A percentile compares a stretch with the other conserved stretches of the same genome.
phyloP scores from a whole-genome alignment of 495 filamentous ascomycete species.

The Podospora anserina region DNA sequence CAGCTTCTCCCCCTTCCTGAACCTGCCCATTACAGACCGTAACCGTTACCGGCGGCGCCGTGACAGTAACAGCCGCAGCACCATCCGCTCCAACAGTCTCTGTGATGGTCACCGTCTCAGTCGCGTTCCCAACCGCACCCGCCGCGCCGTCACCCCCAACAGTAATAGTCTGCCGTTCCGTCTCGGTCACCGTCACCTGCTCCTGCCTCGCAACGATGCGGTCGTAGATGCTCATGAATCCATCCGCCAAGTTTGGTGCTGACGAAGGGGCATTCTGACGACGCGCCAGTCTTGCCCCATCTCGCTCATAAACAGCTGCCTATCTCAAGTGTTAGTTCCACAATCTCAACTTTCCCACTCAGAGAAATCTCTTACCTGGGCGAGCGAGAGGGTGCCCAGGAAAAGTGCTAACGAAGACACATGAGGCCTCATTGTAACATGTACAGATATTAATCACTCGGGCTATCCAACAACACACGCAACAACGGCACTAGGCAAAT shows the following conservation, averaged over 20 bases:
- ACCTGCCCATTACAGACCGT: conserved; percentile 30
- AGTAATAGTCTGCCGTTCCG: conserved; percentile 34
- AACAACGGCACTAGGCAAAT: neutral
- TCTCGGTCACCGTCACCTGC: conserved; percentile 39
- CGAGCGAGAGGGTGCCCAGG: conserved; percentile 38
- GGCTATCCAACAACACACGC: conserved; percentile 5
- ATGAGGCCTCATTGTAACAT: conserved; percentile 41
- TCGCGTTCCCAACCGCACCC: conserved; percentile 28
- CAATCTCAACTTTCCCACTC: neutral
- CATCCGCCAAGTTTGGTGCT: conserved; percentile 12
- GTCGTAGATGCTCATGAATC: conserved; percentile 19
- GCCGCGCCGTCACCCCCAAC: conserved; percentile 28
- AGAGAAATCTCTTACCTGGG: conserved; percentile 35
- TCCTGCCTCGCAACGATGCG: conserved; percentile 21
- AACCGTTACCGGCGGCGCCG: conserved; percentile 39
- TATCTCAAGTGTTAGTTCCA: conserved; percentile 18
- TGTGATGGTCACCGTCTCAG: conserved; percentile 29
- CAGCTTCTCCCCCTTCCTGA: conserved; percentile 18
- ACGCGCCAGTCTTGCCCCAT: conserved; percentile 22
- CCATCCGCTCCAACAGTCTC: conserved; percentile 11
- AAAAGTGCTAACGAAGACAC: conserved; percentile 32
- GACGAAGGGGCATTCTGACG: conserved; percentile 12
- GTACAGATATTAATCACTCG: neutral
- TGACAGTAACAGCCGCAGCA: conserved; percentile 18
- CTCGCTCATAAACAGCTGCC: conserved; percentile 36